Percentiles rank a stretch among this genome's conserved stretches.
These are phyloP conservation scores for Perkinsus marinus DNA, from an alignment of 169 alveolate species.

Conservation along the genomic window DNA sequence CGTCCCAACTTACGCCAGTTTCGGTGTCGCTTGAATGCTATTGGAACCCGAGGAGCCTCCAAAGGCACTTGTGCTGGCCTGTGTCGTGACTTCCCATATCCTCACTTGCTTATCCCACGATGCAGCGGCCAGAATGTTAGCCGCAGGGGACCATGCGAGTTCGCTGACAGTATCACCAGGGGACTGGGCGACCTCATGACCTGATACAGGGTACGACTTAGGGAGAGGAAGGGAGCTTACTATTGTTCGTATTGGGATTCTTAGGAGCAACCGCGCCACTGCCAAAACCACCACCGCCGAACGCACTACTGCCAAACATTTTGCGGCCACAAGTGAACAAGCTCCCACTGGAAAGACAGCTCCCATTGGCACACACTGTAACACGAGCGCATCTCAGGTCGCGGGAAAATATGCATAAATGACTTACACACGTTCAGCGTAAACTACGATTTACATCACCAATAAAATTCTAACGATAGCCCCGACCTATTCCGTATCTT, in stretches of 20 bases:
- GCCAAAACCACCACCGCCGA: background rate
- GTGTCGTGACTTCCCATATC: slow-evolving; percentile 27
- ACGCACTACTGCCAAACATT: background rate
- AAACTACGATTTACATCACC: background rate
- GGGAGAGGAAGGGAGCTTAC: background rate
- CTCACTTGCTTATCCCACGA: slow-evolving; percentile 28
- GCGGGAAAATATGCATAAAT: background rate
- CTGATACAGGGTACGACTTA: background rate
- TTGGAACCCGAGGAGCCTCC: slow-evolving; percentile 18
- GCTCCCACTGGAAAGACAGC: background rate
- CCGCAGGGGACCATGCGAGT: slow-evolving; percentile 26
- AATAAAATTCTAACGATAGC: background rate
- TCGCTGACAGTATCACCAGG: background rate
- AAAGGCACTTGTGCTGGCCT: slow-evolving; percentile 18
- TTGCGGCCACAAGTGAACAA: background rate
- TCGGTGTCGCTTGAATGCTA: background rate
- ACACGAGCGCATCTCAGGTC: background rate
- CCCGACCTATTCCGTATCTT: background rate
- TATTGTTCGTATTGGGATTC: background rate
- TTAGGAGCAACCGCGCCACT: background rate
- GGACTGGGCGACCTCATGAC: background rate
- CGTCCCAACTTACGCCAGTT: background rate
- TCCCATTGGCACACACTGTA: background rate
- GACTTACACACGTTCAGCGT: background rate
- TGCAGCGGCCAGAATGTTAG: slow-evolving; percentile 24